Base-by-base conservation (phyloP, 2,329 filamentous ascomycete genomes). In the Hypocreales sp. region DNA sequence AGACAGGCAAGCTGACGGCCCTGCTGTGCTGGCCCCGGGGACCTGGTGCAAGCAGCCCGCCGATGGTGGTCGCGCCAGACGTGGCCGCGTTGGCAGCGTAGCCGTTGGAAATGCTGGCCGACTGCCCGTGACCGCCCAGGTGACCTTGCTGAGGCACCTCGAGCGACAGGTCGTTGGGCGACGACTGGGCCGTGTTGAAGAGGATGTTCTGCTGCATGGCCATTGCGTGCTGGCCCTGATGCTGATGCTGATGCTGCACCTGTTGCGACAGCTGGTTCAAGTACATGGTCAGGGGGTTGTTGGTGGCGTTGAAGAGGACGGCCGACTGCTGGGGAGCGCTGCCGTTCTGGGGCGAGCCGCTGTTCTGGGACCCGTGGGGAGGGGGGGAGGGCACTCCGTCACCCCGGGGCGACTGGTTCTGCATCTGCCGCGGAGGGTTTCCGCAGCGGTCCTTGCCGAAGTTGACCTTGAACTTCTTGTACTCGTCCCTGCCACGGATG, bases 381-480 rank as follows among this genome's bases (percentile, higher is more conserved):
- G 62, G 60, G 17, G 70, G 68, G 13, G 70, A 71, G 10, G 63
- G 55, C 4, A 66, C 56, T 27, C 63, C 69, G 27, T 77, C 76
- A 33, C 59, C 68, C 40, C 59, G 71, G 28, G 82, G 79, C 31
- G 77, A 76, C 45, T 78, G 68, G 28, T 66, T 61, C 39, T 78
- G 72, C 39, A 81, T 68, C 58, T 95, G 90, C 34, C 90, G 77
- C 24, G 90, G 90, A 28, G 90, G 79, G 58, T 98, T 98, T 40
- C 90, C 90, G 45, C 90, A 98, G 31, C 90, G 76, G 50, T 98
- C 90, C 61, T 98, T 98, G 55, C 90, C 90, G 50, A 98, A 98
- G 62, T 98, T 98, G 52, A 98, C 87, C 68, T 98, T 98, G 73
- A 98, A 98, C 44, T 90, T 77, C 56, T 76, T 82, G 66, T 98